A percentile compares a stretch with the other conserved stretches of the same genome.
phyloP scores from a whole-genome alignment of 2,329 filamentous ascomycete genomes.

The Coniochaeta sp. region DNA sequence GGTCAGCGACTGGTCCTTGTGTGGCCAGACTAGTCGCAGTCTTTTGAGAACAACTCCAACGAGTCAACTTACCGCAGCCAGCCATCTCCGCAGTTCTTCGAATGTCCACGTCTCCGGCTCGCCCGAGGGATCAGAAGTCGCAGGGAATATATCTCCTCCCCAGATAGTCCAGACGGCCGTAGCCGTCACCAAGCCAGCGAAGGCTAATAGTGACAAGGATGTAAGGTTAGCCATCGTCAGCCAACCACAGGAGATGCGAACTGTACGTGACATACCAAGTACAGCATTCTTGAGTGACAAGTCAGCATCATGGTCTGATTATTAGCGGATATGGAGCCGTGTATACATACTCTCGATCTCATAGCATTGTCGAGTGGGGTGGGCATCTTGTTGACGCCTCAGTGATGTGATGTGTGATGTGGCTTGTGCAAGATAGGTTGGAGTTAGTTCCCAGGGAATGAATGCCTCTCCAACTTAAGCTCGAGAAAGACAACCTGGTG shows the following conservation, averaged over 20 bases:
- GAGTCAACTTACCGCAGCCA: conserved; percentile 59
- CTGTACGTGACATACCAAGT: conserved; percentile 42
- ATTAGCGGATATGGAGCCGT: conserved; percentile 1
- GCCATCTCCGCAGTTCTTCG: conserved; percentile 74
- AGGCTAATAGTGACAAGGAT: conserved; percentile 42
- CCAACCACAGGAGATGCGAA: too few relatives aligned
- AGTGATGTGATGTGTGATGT: background rate
- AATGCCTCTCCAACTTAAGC: background rate
- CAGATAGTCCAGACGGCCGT: conserved; percentile 80
- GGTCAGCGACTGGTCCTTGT: conserved; percentile 7
- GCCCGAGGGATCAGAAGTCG: conserved; percentile 67
- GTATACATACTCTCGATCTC: conserved; percentile 55
- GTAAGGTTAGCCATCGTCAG: background rate
- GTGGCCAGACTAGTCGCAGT: background rate
- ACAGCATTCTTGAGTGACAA: conserved; percentile 52
- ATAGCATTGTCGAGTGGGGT: conserved; percentile 62
- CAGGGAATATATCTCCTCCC: conserved; percentile 78
- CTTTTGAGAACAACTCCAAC: background rate
- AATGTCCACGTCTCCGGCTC: conserved; percentile 65
- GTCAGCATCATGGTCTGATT: conserved; percentile 9
- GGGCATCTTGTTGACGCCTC: conserved; percentile 45
- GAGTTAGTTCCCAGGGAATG: background rate
- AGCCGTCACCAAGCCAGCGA: conserved; percentile 73
- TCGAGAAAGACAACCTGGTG: background rate
- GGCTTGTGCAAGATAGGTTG: background rate